Evolutionary conservation across 192 early-diverging fungal species (phyloP).

Genomic region (Coemansia erecta): DNA sequence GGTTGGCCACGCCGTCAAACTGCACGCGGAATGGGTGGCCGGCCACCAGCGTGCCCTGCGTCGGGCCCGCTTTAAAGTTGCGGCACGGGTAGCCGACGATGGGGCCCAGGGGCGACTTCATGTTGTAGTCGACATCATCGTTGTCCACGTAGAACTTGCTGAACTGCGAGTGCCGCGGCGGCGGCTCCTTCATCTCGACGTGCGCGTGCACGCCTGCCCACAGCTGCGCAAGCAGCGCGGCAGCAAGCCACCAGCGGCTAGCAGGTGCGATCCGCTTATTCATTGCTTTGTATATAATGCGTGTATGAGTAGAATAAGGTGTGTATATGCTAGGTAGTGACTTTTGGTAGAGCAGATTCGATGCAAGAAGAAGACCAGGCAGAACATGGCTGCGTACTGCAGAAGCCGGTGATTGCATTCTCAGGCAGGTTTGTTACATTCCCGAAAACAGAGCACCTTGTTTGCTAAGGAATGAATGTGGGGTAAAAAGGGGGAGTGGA

Average conservation of each 20-base stretch:
- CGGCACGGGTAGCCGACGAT: constrained; percentile 50
- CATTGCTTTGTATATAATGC: too few species aligned
- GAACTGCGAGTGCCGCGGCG: constrained; percentile 47
- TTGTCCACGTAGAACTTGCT: constrained; percentile 48
- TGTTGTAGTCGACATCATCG: constrained; percentile 52
- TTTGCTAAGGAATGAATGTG: too few species aligned
- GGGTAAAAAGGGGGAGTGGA: too few species aligned
- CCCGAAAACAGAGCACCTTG: too few species aligned
- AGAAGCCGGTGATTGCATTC: too few species aligned
- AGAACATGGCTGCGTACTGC: too few species aligned
- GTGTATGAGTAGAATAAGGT: too few species aligned
- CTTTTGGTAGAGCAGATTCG: too few species aligned
- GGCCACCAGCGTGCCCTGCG: constrained; percentile 44
- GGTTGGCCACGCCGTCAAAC: constrained; percentile 55
- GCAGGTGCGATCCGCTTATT: too few species aligned
- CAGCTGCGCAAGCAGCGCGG: constrained; percentile 1
- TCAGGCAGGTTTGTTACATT: too few species aligned
- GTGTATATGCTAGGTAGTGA: too few species aligned
- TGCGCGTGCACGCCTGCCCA: constrained; percentile 20
- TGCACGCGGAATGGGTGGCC: constrained; percentile 52
- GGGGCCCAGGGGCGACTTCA: constrained; percentile 47
- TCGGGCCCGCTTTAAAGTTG: constrained; percentile 39
- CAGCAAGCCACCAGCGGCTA: neutral
- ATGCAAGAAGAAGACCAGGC: too few species aligned
- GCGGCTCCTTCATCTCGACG: constrained; percentile 44